Conservation (phyloP, 192 early-diverging fungal genomes). For the Dissophora globulifera region DNA sequence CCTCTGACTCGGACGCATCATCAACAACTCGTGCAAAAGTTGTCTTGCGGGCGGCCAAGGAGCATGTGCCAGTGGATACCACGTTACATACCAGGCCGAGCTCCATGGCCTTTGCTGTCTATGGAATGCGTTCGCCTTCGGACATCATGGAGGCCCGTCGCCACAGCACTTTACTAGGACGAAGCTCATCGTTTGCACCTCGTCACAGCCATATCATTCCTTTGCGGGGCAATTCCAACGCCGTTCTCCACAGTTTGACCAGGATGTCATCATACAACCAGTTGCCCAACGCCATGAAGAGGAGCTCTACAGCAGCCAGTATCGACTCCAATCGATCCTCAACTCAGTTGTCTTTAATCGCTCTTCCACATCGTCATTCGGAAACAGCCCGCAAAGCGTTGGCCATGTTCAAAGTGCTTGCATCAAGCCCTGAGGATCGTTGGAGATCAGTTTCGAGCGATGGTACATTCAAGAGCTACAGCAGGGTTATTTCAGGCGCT, state of each 20-base stretch:
- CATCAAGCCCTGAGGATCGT: constrained; percentile 51
- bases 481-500: constrained; percentile 46
- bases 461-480: constrained; percentile 61
- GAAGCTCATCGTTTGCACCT: constrained; percentile 39
- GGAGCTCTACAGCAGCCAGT: constrained; percentile 32
- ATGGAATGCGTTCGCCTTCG: constrained; percentile 39
- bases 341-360: constrained; percentile 16
- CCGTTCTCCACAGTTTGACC: constrained; percentile 10
- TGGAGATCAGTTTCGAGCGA: constrained; percentile 61
- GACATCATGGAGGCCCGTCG: constrained; percentile 51
- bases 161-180: constrained; percentile 30
- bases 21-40: constrained; percentile 20
- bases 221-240: constrained; percentile 21
- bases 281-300: constrained; percentile 17
- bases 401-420: constrained; percentile 56
- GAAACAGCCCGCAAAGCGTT: constrained; percentile 54
- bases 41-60: constrained; percentile 22
- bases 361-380: constrained; percentile 48
- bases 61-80: constrained; percentile 14
- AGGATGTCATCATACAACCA: constrained; percentile 5
- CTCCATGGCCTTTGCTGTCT: constrained; percentile 46
- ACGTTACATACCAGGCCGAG: constrained; percentile 19
- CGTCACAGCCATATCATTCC: constrained; percentile 39
- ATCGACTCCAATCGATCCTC: constrained; percentile 43
- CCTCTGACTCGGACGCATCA: constrained; percentile 42